Evolutionary conservation across 192 early-diverging fungal species (phyloP), one percentile per base, ranked within the genome.

Genomic region (Backusella tuberculispora): DNA sequence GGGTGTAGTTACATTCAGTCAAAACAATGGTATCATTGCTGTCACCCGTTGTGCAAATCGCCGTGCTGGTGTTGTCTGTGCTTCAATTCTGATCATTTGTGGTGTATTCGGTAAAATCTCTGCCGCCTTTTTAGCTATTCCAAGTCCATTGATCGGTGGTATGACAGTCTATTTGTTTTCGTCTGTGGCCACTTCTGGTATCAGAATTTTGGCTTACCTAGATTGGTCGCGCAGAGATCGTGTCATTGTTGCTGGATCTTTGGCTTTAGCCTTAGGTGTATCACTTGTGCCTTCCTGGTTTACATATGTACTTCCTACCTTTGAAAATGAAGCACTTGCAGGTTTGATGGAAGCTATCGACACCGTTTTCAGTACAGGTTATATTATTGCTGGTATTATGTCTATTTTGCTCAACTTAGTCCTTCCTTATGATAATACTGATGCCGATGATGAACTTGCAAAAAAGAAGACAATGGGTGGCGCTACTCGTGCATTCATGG

Each of bases 21-120:
- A 88, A 50, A 88, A 88, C 74, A 88, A 88, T 66, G 87, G 87
- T 45, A 80, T 88, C 76, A 88, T 88, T 65, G 85, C 87, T 10
- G 65, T 88, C 40, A 88, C 87, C 14, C 80, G 87, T 72, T 88
- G 87, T 46, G 87, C 87, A 47, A 88, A 84, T 53, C 80, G 82
- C 40, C 65, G 77, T 53, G 87, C 87, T 14, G 87, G 87, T 5
- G 82, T 86, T 47, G 83, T 83, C 83, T 88, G 86, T 69, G 88
- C 87, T 53, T 14, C 82, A 46, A 84, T 85, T 74, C 70, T 88
- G 68, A 68, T 88, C 44, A 78, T 88, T 15, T 83, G 83, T 80
- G 87, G 87, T 60, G 73, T 87, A 40, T 86, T 88, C 69, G 75
- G 78, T 53, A 88, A 88, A 65, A 82, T 88, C 50, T 87, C 81